These are phyloP conservation scores for Blastobotrys niveus DNA, from an alignment of 1,139 yeast genomes.

Conservation along the genomic window DNA sequence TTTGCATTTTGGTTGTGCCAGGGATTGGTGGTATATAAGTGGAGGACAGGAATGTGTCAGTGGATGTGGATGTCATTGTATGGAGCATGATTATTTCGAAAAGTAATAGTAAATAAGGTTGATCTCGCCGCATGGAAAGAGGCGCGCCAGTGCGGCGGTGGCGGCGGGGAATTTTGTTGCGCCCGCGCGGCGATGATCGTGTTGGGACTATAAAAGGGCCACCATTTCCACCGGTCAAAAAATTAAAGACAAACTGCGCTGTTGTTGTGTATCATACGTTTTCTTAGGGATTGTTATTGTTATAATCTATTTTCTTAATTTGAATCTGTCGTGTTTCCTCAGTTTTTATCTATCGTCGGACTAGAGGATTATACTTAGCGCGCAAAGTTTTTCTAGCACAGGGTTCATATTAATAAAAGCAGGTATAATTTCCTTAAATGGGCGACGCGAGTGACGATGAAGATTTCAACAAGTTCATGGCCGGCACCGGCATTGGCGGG, in stretches of 20 bases:
- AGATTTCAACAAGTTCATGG: slow-evolving; percentile 18
- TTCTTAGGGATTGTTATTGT: background rate
- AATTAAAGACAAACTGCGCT: too few relatives aligned
- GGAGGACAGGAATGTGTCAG: slow-evolving; percentile 66
- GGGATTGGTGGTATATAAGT: slow-evolving; percentile 64
- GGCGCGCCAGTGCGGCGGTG: background rate
- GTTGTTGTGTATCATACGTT: too few relatives aligned
- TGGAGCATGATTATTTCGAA: background rate
- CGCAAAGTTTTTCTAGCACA: background rate
- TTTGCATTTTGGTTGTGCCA: slow-evolving; percentile 72
- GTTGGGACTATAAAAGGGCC: background rate
- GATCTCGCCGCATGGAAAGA: too few relatives aligned
- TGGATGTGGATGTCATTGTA: slow-evolving; percentile 73
- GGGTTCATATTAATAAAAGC: background rate
- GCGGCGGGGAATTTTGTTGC: background rate
- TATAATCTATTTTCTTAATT: background rate
- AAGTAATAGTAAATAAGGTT: background rate
- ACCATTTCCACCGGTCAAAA: too few relatives aligned
- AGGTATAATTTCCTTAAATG: background rate
- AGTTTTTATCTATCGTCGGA: too few relatives aligned
- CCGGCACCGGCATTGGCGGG: slow-evolving; percentile 12
- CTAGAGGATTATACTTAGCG: too few relatives aligned
- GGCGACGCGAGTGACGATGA: slow-evolving; percentile 14
- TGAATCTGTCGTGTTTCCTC: too few relatives aligned
- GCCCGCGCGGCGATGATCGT: slow-evolving; percentile 8